Percentiles rank a stretch among this genome's conserved stretches.
These are phyloP conservation scores for Babesia divergens DNA, from an alignment of 169 alveolate species.

Conservation along the genomic window DNA sequence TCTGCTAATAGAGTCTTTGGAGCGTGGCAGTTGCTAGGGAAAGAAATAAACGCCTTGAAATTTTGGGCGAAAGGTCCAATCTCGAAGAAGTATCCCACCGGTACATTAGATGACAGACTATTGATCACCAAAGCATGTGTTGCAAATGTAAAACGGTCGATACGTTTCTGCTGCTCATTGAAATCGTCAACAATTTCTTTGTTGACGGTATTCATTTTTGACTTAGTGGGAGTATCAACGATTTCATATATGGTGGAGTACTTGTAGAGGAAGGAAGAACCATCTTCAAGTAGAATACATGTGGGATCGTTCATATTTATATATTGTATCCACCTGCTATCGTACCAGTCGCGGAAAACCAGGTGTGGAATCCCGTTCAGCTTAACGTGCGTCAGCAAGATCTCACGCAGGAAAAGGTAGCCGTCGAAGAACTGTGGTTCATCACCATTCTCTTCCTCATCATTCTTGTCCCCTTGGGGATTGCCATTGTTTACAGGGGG, in stretches of 20 bases:
- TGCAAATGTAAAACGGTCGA: constrained; percentile 36
- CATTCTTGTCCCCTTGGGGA: background rate
- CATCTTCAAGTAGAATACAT: constrained; percentile 73
- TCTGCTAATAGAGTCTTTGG: constrained; percentile 22
- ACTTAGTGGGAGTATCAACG: constrained; percentile 3
- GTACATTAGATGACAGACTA: constrained; percentile 35
- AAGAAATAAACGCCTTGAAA: constrained; percentile 59
- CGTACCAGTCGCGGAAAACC: constrained; percentile 71
- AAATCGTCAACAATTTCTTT: constrained; percentile 7
- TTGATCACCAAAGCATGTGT: constrained; percentile 25
- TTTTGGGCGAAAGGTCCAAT: constrained; percentile 37
- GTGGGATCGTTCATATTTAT: constrained; percentile 66
- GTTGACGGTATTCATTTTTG: constrained; percentile 7
- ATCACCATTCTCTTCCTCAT: constrained; percentile 17
- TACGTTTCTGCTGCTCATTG: constrained; percentile 12
- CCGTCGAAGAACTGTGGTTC: constrained; percentile 51
- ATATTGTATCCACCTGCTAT: constrained; percentile 51
- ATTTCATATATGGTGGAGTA: constrained; percentile 64
- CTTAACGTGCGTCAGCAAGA: constrained; percentile 66
- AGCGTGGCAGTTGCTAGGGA: constrained; percentile 37
- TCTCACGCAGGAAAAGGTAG: constrained; percentile 55
- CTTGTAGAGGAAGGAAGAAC: constrained; percentile 73
- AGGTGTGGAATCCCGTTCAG: constrained; percentile 52
- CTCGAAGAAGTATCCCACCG: constrained; percentile 60
- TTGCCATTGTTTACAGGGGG: background rate